Conservation (phyloP, 495 filamentous ascomycete genomes). For the Filosporella fistucella region DNA sequence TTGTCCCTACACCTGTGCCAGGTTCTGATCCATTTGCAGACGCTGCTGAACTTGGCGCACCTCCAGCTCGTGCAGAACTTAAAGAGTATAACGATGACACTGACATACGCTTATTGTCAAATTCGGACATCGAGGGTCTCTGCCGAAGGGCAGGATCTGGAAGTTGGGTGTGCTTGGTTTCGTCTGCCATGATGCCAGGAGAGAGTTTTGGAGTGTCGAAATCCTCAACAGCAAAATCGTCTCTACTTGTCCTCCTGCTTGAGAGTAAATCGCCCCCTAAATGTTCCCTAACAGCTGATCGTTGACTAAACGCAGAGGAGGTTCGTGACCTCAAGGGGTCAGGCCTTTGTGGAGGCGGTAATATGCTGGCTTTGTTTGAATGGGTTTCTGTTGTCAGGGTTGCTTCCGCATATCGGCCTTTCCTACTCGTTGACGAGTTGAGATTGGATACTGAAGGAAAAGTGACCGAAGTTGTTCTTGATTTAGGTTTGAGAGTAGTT, state of each 20-base stretch:
- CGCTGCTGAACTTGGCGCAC: constrained; percentile 32
- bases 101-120: constrained; percentile 58
- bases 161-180: constrained; percentile 25
- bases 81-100: constrained; percentile 63
- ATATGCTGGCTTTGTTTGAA: constrained; percentile 51
- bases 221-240: constrained; percentile 32
- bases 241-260: constrained; percentile 10
- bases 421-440: constrained; percentile 37
- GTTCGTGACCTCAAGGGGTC: constrained; percentile 16
- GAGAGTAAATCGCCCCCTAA: neutral
- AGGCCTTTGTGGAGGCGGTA: constrained; percentile 47
- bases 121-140: constrained; percentile 33
- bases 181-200: constrained; percentile 25
- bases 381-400: constrained; percentile 23
- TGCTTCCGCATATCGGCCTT: constrained; percentile 48
- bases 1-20: constrained; percentile 8
- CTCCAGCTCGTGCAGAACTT: constrained; percentile 43
- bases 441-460: constrained; percentile 26
- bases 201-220: constrained; percentile 37
- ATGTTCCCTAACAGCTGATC: no score
- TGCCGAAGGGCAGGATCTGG: constrained; percentile 42
- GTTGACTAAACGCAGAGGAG: constrained; percentile 16
- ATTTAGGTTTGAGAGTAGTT: neutral
- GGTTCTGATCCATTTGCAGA: constrained; percentile 24
- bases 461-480: constrained; percentile 2